phyloP scores from a whole-genome alignment of 768 basidiomycete species.

The Termitomyces sp. region DNA sequence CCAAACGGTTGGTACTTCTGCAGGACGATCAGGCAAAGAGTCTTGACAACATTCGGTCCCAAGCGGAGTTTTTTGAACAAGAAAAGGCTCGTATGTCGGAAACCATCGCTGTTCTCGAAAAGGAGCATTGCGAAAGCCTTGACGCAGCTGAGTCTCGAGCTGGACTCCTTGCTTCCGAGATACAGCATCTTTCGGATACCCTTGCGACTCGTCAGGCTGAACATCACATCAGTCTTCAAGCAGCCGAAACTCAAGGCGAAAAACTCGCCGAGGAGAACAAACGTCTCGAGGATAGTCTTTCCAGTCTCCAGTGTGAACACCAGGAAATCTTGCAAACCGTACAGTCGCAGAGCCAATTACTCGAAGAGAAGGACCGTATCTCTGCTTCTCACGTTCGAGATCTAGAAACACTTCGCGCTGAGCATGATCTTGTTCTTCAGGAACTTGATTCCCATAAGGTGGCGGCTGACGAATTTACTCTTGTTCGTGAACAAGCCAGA shows the following conservation, averaged over 20 bases:
- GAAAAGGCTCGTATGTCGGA: constrained; percentile 3
- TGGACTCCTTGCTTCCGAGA: background rate
- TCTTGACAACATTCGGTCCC: background rate
- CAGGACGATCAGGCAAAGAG: constrained; percentile 1
- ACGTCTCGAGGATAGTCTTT: background rate
- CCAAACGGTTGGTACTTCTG: background rate
- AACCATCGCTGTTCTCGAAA: background rate
- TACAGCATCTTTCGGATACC: background rate
- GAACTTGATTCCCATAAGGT: constrained; percentile 60
- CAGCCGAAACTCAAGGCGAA: background rate
- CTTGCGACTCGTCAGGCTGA: background rate
- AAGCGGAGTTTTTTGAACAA: background rate
- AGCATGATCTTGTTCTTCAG: constrained; percentile 42
- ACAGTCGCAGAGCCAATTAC: background rate
- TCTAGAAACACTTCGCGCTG: constrained; percentile 37
- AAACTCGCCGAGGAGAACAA: background rate
- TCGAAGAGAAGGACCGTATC: constrained; percentile 46
- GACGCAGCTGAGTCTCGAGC: background rate
- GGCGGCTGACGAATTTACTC: constrained; percentile 43
- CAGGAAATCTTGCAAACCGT: constrained; percentile 1
- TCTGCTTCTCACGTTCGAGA: constrained; percentile 40
- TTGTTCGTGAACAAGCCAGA: constrained; percentile 35
- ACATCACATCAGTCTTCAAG: constrained; percentile 1
- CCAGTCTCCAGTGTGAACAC: constrained; percentile 2
- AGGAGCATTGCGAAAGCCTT: constrained; percentile 1